Base-by-base conservation (phyloP, 768 basidiomycete species). In the Calocera cornea region DNA sequence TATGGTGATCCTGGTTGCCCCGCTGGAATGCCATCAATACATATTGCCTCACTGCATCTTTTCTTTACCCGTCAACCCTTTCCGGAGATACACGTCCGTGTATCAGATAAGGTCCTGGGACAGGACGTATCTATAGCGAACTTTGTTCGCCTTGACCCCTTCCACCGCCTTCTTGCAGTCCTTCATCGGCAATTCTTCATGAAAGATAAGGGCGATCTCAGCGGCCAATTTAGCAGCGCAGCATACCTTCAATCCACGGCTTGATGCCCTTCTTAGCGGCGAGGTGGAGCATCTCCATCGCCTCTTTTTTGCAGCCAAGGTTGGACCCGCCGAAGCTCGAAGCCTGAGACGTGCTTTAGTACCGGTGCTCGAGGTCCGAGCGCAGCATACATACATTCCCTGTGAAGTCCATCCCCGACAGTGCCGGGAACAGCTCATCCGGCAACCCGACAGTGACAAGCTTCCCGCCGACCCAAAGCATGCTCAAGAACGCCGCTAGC, bases 101-200 rank as follows among this genome's bases (percentile, higher is more conserved):
- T 38, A 14, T 38, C 36, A 60, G 10, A 10, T 19, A 33, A 60
- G 54, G 31, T 75, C 76, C 68, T 78, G 76, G 41, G 73, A 73
- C 12, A 86, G 74, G 63, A 86, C 82, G 66, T 81, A 81, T 41
- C 85, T 80, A 76, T 86, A 88, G 38, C 83, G 75, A 10, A 83
- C 81, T 29, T 77, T 78, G 71, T 80, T 79, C 40, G 78, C 74
- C 72, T 82, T 79, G 64, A 86, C 77, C 31, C 77, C 76, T 67
- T 78, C 74, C 47, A 86, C 79, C 0, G 83, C 84, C 73, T 81
- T 78, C 47, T 75, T 77, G 5, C 77, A 80, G 17, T 83, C 76
- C 68, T 76, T 78, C 83, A 84, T 83, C 1, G 81, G 80, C 33
- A 83, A 68, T 34, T 82, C 74, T 60, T 11, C 5, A 27, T 19